These are phyloP conservation scores for Plasmodium coatneyi DNA, from an alignment of 169 alveolate species.

Conservation along the genomic window DNA sequence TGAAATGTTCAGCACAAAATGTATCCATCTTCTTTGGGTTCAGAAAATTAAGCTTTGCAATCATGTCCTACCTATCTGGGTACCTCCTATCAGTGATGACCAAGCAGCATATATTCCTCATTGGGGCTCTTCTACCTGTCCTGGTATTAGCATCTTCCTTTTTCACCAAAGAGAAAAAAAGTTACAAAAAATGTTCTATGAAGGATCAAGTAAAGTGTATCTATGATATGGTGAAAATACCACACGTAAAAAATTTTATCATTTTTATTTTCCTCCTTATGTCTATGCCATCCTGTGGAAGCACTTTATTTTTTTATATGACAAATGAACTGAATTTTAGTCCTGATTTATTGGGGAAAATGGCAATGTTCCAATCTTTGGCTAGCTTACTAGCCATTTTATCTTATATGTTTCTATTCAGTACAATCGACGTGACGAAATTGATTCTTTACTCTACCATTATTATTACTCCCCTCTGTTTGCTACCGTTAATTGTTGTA, in stretches of 20 bases:
- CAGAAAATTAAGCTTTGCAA: conserved; percentile 86
- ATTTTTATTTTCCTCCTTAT: conserved; percentile 82
- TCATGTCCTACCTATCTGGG: conserved; percentile 87
- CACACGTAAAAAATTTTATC: conserved; percentile 79
- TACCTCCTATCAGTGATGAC: conserved; percentile 69
- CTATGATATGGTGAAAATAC: conserved; percentile 61
- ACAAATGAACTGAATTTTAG: conserved; percentile 88
- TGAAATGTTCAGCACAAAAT: conserved; percentile 79
- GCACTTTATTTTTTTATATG: conserved; percentile 89
- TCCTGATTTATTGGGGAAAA: conserved; percentile 88
- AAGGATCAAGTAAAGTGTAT: conserved; percentile 68
- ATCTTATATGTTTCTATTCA: conserved; percentile 80
- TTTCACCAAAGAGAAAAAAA: conserved; percentile 80
- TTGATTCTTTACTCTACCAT: conserved; percentile 85
- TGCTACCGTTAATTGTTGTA: conserved; percentile 83
- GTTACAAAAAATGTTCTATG: conserved; percentile 21
- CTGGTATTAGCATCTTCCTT: conserved; percentile 81
- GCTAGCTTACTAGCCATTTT: conserved; percentile 88
- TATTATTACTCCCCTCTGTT: conserved; percentile 84
- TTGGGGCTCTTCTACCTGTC: conserved; percentile 85
- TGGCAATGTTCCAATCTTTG: conserved; percentile 87
- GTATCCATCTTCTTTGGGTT: conserved; percentile 87
- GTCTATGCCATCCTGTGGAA: conserved; percentile 90
- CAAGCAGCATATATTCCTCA: conserved; percentile 82
- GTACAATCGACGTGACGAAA: conserved; percentile 78